These are phyloP conservation scores for Podospora pseudocomata DNA, from an alignment of 495 filamentous ascomycete genomes.

Conservation along the genomic window DNA sequence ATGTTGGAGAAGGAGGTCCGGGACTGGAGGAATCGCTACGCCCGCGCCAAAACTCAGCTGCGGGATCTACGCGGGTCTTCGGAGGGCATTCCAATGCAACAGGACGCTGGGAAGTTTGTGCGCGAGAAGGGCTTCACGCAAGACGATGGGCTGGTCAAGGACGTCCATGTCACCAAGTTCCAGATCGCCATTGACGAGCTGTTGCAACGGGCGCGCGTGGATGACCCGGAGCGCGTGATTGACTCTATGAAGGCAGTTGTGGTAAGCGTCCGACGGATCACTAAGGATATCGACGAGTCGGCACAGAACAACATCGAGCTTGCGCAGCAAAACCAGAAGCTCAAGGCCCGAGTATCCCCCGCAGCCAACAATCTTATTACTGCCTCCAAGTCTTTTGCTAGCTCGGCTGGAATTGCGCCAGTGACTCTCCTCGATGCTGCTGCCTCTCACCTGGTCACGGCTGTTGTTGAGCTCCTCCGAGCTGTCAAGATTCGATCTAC, in stretches of 20 bases:
- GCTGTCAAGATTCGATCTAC: conserved; percentile 80
- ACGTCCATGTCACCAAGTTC: conserved; percentile 91
- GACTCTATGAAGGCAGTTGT: conserved; percentile 80
- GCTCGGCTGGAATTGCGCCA: conserved; percentile 78
- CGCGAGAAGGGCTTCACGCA: conserved; percentile 69
- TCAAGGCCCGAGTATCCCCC: conserved; percentile 75
- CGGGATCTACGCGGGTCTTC: conserved; percentile 77
- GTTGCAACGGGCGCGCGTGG: conserved; percentile 67
- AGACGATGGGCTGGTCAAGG: conserved; percentile 73
- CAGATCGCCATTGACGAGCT: conserved; percentile 94
- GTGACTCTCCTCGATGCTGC: conserved; percentile 94
- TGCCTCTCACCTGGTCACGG: conserved; percentile 82
- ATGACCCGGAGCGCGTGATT: conserved; percentile 68
- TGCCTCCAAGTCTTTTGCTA: conserved; percentile 83
- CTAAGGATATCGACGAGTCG: conserved; percentile 67
- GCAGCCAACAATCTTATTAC: conserved; percentile 96
- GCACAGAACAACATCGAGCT: conserved; percentile 45
- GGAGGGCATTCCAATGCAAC: conserved; percentile 62
- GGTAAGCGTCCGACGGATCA: conserved; percentile 72
- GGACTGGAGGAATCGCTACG: conserved; percentile 87
- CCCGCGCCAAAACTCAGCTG: conserved; percentile 79
- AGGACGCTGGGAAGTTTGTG: conserved; percentile 59
- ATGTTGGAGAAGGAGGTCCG: conserved; percentile 75
- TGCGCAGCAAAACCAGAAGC: conserved; percentile 56
- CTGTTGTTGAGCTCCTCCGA: conserved; percentile 79